Conservation (phyloP, 257 asterid genomes). For the Gentiana straminea region DNA sequence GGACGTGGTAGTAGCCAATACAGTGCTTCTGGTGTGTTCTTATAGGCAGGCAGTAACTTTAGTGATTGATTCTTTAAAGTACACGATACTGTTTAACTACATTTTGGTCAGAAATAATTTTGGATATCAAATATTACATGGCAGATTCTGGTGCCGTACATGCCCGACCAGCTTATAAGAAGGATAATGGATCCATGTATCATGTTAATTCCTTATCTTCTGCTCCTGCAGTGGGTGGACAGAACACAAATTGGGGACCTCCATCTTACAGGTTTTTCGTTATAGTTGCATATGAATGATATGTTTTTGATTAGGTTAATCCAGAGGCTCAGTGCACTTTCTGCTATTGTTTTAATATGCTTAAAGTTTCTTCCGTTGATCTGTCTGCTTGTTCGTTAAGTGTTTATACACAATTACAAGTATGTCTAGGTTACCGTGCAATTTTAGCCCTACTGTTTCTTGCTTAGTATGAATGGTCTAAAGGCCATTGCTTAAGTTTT, state of each 20-base stretch:
- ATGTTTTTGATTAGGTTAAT: neutral
- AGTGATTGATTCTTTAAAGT: neutral
- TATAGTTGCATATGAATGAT: neutral
- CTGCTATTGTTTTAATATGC: neutral
- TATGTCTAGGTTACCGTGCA: no score
- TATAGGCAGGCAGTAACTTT: constrained; percentile 1
- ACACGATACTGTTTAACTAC: neutral
- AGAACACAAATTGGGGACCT: constrained; percentile 38
- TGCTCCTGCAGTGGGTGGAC: constrained; percentile 29
- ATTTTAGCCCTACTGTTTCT: no score
- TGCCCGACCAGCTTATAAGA: constrained; percentile 45
- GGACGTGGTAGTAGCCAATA: constrained; percentile 42
- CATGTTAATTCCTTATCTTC: constrained; percentile 30
- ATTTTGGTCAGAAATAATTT: neutral
- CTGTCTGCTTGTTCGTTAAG: no score
- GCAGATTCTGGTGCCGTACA: constrained; percentile 46
- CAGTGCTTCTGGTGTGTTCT: constrained; percentile 42
- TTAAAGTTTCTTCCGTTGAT: neutral
- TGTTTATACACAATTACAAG: no score
- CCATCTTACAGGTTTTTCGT: constrained; percentile 35
- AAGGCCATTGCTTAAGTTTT: no score
- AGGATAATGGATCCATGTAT: constrained; percentile 49
- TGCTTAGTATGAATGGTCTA: no score
- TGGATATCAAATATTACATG: constrained; percentile 2
- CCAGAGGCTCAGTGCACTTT: no score